phyloP scores from a whole-genome alignment of 163 green algal species.

The Scenedesmus sp. region DNA sequence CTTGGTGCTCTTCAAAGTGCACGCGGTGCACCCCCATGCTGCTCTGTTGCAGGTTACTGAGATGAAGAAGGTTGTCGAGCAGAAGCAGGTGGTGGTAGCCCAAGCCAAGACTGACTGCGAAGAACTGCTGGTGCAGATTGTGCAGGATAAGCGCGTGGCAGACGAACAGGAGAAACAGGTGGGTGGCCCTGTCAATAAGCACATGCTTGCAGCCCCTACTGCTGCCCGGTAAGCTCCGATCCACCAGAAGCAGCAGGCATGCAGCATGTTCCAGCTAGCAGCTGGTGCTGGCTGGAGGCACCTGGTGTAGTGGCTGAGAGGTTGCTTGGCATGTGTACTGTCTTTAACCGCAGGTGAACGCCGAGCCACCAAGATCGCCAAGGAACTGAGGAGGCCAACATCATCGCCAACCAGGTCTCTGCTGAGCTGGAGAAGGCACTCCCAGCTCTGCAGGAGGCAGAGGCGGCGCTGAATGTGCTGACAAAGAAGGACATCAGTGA shows the following conservation, averaged over 20 bases:
- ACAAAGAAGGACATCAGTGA: constrained; percentile 95
- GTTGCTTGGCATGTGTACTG: neutral
- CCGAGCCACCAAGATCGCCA: constrained; percentile 89
- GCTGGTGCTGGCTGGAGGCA: neutral
- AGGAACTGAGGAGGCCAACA: constrained; percentile 90
- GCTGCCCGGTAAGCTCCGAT: neutral
- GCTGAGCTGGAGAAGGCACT: constrained; percentile 89
- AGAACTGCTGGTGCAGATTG: constrained; percentile 92
- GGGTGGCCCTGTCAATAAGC: neutral
- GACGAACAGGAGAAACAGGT: constrained; percentile 92
- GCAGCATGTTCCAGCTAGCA: neutral
- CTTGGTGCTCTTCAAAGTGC: no score
- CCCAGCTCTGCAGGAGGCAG: constrained; percentile 86
- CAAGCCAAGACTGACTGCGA: constrained; percentile 90
- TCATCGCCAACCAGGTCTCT: constrained; percentile 76
- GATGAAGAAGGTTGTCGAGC: constrained; percentile 87
- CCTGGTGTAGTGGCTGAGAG: neutral
- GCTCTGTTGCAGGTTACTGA: constrained; percentile 70
- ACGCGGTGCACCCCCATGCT: neutral
- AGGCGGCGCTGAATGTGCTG: constrained; percentile 92
- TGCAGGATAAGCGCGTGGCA: constrained; percentile 91
- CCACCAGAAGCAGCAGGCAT: neutral
- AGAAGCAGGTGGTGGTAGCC: constrained; percentile 88
- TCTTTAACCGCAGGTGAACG: constrained; percentile 75
- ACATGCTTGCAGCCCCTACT: neutral